A percentile compares a stretch with the other conserved stretches of the same genome.
These are phyloP conservation scores for Hypoxylon intermedium DNA, from an alignment of 495 filamentous ascomycete species.

Conservation along the genomic window DNA sequence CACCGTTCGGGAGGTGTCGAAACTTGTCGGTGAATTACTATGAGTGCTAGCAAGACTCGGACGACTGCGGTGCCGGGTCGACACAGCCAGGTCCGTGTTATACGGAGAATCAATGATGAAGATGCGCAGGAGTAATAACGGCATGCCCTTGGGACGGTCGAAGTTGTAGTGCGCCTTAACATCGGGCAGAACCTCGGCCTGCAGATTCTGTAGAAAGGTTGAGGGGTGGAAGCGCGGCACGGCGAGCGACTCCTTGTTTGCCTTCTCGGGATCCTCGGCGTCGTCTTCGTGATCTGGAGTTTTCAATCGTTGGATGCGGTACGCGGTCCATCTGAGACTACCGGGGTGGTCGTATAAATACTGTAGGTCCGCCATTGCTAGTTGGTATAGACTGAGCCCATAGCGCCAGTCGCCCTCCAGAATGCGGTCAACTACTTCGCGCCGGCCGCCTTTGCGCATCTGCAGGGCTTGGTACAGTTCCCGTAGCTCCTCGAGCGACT, in stretches of 20 bases:
- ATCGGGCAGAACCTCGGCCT: constrained; percentile 72
- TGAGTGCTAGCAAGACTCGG: constrained; percentile 41
- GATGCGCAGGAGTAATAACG: constrained; percentile 75
- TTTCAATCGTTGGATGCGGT: constrained; percentile 60
- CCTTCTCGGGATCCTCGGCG: constrained; percentile 36
- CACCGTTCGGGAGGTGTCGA: constrained; percentile 68
- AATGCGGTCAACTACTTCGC: constrained; percentile 78
- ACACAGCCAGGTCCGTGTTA: constrained; percentile 59
- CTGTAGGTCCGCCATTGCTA: constrained; percentile 81
- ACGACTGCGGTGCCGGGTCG: constrained; percentile 34
- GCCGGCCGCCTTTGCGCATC: constrained; percentile 68
- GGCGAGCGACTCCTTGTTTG: constrained; percentile 52
- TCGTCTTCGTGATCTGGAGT: constrained; percentile 42
- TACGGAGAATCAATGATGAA: constrained; percentile 78
- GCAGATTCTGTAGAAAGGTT: constrained; percentile 76
- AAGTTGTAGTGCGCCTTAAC: constrained; percentile 83
- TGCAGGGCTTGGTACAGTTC: constrained; percentile 65
- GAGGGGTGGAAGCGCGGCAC: constrained; percentile 78
- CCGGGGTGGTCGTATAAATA: constrained; percentile 78
- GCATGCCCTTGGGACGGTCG: constrained; percentile 65
- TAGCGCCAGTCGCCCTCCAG: constrained; percentile 82
- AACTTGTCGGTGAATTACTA: constrained; percentile 37
- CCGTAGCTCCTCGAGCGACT: constrained; percentile 66
- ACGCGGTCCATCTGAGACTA: constrained; percentile 76
- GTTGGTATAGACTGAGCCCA: constrained; percentile 76